These are phyloP conservation scores for Cunninghamia lanceolata DNA, from an alignment of 75 land plant genomes.

Conservation along the genomic window DNA sequence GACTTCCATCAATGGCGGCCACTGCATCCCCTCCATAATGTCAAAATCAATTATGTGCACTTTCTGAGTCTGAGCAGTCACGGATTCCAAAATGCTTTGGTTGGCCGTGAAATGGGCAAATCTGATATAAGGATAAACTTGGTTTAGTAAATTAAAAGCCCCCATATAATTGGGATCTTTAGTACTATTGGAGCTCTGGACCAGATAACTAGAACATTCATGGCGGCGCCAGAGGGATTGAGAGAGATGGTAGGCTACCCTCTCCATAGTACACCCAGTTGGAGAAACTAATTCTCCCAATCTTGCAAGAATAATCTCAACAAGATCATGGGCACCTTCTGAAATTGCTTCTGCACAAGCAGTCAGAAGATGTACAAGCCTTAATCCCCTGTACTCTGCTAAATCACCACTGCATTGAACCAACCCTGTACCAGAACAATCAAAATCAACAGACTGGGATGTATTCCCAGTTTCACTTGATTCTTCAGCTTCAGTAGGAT, in stretches of 20 bases:
- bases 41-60: not conserved
- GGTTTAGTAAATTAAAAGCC: slow-evolving; percentile 43
- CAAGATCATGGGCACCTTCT: slow-evolving; percentile 31
- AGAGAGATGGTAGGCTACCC: too few species aligned
- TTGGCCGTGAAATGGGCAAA: not conserved
- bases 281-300: slow-evolving; percentile 56
- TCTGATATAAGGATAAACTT: not conserved
- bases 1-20: slow-evolving; percentile 48
- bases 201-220: slow-evolving; percentile 40
- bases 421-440: too few species aligned
- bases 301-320: slow-evolving; percentile 55
- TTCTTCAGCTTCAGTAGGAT: too few species aligned
- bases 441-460: not conserved
- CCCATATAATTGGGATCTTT: slow-evolving; percentile 21
- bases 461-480: slow-evolving; percentile 10
- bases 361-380: slow-evolving; percentile 45
- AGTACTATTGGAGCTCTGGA: not conserved
- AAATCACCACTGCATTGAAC: not conserved
- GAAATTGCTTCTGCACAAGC: slow-evolving; percentile 26
- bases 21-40: too few species aligned
- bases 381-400: slow-evolving; percentile 29
- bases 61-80: slow-evolving; percentile 60
- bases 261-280: slow-evolving; percentile 12
- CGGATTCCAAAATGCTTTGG: not conserved
- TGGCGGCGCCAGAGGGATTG: slow-evolving; percentile 35